Percentiles rank a stretch among this genome's conserved stretches.
These are phyloP conservation scores for Corylus heterophylla DNA, from an alignment of 306 rosid species.

Conservation along the genomic window DNA sequence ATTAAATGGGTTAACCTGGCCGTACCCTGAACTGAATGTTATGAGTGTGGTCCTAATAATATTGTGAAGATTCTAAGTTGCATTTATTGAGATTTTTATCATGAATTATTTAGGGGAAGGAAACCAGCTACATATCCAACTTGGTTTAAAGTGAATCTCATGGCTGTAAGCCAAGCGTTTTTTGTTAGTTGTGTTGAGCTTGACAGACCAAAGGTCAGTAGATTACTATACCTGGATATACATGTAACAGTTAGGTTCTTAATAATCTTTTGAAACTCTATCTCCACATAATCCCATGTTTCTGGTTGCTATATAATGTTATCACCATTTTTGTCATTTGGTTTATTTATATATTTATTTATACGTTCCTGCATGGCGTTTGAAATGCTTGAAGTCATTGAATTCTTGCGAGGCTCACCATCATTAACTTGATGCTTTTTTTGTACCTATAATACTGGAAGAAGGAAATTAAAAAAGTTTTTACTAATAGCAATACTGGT, in stretches of 20 bases:
- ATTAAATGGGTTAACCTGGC: not conserved
- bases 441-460: constrained; percentile 6
- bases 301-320: not conserved
- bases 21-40: not conserved
- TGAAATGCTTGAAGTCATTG: not conserved
- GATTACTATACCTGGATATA: not conserved
- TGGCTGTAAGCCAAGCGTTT: not conserved
- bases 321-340: not conserved
- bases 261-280: not conserved
- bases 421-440: constrained; percentile 14
- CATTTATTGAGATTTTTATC: not conserved
- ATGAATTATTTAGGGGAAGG: not conserved
- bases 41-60: not conserved
- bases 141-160: not conserved
- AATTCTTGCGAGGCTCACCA: not conserved
- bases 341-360: not conserved
- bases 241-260: not conserved
- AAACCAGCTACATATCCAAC: not conserved
- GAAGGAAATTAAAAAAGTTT: constrained; percentile 2
- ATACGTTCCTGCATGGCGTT: not conserved
- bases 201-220: constrained; percentile 1
- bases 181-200: not conserved
- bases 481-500: not conserved
- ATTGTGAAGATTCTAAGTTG: not conserved
- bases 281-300: not conserved